Evolutionary conservation across 176 grass and related monocot species (phyloP).

Genomic region (Canna indica): DNA sequence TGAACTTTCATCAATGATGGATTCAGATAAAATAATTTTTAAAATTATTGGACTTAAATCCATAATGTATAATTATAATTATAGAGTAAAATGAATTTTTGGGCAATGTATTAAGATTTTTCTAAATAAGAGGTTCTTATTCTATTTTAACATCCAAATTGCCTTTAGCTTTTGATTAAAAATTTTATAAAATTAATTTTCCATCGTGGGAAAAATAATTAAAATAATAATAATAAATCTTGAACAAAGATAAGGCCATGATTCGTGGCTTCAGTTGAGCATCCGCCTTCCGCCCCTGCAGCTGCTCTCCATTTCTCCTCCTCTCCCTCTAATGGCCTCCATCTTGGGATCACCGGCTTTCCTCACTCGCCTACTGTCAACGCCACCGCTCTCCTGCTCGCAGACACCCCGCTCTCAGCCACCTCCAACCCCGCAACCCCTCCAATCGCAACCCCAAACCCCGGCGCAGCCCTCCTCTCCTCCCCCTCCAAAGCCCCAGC

Average conservation of each 20-base stretch:
- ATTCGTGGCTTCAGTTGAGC: background rate
- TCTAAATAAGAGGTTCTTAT: too few relatives aligned
- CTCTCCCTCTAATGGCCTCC: constrained; percentile 38
- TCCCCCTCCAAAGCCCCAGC: constrained; percentile 12
- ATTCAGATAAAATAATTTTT: too few relatives aligned
- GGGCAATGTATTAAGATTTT: too few relatives aligned
- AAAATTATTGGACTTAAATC: too few relatives aligned
- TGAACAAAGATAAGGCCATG: background rate
- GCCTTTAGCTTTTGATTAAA: too few relatives aligned
- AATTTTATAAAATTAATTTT: too few relatives aligned
- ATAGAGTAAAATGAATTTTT: too few relatives aligned
- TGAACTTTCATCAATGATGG: too few relatives aligned
- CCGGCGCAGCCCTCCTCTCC: constrained; percentile 1
- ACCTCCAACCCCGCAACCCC: constrained; percentile 23
- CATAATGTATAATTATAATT: too few relatives aligned
- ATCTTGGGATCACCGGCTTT: constrained; percentile 62
- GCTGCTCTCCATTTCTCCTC: background rate
- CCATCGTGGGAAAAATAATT: too few relatives aligned
- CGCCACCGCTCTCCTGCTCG: constrained; percentile 59
- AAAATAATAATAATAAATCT: background rate
- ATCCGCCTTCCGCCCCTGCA: background rate
- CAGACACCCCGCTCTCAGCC: constrained; percentile 41
- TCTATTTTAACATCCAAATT: too few relatives aligned
- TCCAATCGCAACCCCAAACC: constrained; percentile 21
- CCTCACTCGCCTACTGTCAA: constrained; percentile 37